These are phyloP conservation scores for Actinomucor elegans DNA, from an alignment of 371 early-diverging fungal species.

Conservation along the genomic window DNA sequence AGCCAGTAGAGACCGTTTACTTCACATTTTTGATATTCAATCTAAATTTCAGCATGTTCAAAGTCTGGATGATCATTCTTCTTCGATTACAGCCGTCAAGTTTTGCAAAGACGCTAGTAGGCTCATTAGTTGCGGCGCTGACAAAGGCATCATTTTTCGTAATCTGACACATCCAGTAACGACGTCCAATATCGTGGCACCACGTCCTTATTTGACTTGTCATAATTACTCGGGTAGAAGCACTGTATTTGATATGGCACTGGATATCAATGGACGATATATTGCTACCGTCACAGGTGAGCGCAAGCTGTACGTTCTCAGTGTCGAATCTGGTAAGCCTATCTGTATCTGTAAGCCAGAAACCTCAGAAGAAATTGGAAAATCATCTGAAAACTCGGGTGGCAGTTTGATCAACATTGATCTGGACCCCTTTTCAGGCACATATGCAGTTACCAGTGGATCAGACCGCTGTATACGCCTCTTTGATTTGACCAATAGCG, in stretches of 20 bases:
- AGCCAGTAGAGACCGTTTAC: constrained; percentile 77
- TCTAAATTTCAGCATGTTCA: constrained; percentile 64
- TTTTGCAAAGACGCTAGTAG: constrained; percentile 65
- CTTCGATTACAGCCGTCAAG: constrained; percentile 76
- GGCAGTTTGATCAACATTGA: constrained; percentile 65
- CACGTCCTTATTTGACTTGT: constrained; percentile 52
- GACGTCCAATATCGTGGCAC: constrained; percentile 6
- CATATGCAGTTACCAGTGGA: constrained; percentile 69
- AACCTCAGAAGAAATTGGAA: constrained; percentile 52
- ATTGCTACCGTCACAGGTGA: constrained; percentile 71
- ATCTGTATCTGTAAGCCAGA: constrained; percentile 63
- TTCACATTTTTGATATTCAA: constrained; percentile 77
- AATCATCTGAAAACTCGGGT: constrained; percentile 55
- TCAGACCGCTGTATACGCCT: constrained; percentile 77
- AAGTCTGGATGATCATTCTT: constrained; percentile 86
- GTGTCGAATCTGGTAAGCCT: constrained; percentile 69
- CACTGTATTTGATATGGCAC: constrained; percentile 72
- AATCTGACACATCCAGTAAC: constrained; percentile 25
- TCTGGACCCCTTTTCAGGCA: constrained; percentile 72
- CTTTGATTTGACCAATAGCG: constrained; percentile 69
- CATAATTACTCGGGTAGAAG: constrained; percentile 74
- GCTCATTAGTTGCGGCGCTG: constrained; percentile 82
- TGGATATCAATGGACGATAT: constrained; percentile 61
- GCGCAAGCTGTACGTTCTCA: constrained; percentile 63
- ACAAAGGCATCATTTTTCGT: constrained; percentile 83